phyloP scores from a whole-genome alignment of 148 eudicot species.

The Spergularia bocconei region DNA sequence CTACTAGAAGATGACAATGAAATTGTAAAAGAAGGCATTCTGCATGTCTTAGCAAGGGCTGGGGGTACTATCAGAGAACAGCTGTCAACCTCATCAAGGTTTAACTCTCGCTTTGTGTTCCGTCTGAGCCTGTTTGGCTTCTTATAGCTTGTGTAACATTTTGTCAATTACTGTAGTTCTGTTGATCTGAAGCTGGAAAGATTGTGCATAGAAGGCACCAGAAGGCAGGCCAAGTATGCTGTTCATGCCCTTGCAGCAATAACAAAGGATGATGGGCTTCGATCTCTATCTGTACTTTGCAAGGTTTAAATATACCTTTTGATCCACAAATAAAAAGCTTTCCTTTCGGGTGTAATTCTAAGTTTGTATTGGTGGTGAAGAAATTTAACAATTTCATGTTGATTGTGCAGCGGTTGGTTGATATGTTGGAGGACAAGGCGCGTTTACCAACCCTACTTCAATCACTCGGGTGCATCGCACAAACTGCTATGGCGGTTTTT shows the following conservation, averaged over 20 bases:
- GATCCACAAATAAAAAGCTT: not conserved
- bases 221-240: constrained; percentile 98
- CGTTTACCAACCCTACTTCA: constrained; percentile 91
- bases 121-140: constrained; percentile 3
- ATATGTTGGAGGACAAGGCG: constrained; percentile 79
- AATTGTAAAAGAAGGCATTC: constrained; percentile 83
- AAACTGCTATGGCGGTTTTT: constrained; percentile 94
- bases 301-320: constrained; percentile 50
- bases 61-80: constrained; percentile 93
- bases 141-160: constrained; percentile 14
- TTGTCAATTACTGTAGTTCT: constrained; percentile 54
- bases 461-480: constrained; percentile 95
- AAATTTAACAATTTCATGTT: not conserved
- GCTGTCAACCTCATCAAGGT: constrained; percentile 87
- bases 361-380: constrained; percentile 4
- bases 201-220: constrained; percentile 85
- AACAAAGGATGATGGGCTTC: constrained; percentile 94
- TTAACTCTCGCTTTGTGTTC: constrained; percentile 13
- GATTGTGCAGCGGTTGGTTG: constrained; percentile 83
- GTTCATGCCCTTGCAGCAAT: constrained; percentile 95
- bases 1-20: constrained; percentile 88
- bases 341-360: constrained; percentile 15
- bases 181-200: constrained; percentile 90
- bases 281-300: constrained; percentile 89
- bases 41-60: constrained; percentile 93